Base-by-base conservation (phyloP, 2,329 filamentous ascomycete species). In the Fusarium decemcellulare region DNA sequence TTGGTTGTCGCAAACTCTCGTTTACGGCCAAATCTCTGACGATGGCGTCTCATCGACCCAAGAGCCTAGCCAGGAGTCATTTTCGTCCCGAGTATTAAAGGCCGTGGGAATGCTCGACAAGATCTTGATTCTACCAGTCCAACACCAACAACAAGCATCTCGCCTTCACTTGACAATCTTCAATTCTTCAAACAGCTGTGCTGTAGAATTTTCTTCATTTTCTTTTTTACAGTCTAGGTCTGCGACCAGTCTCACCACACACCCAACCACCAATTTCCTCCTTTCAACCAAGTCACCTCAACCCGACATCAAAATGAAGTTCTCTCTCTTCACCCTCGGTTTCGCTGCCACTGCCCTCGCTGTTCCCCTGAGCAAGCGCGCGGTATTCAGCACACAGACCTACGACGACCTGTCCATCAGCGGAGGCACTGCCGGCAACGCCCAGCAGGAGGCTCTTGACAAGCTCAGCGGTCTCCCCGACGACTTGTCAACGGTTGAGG, bases 391-490 rank as follows among this genome's bases (percentile, higher is more conserved):
- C 15, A 72, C 76, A 23, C 61, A 78, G 14, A 75, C 77, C 51
- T 86, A 84, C 73, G 74, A 85, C 62, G 76, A 81, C 37, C 80
- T 86, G 67, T 84, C 83, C 29, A 86, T 86, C 69, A 83, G 81
- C 6, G 78, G 78, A 15, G 84, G 84, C 37, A 77, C 77, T 6
- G 84, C 84, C 15, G 84, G 84, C 39, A 81, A 80, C 59, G 84
- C 82, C 18, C 64, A 83, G 58, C 70, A 81, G 16, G 80, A 85
- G 64, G 84, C 84, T 6, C 70, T 80, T 3, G 78, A 81, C 4
- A 80, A 82, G 42, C 76, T 83, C 61, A 29, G 61, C 8, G 72
- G 77, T 61, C 69, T 84, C 18, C 71, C 68, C 16, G 78, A 82
- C 48, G 81, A 87, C 70, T 74, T 83, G 10, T 80, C 78, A 48